Base-by-base conservation (phyloP, 1,139 yeast genomes). In the Candida labiduridarum region DNA sequence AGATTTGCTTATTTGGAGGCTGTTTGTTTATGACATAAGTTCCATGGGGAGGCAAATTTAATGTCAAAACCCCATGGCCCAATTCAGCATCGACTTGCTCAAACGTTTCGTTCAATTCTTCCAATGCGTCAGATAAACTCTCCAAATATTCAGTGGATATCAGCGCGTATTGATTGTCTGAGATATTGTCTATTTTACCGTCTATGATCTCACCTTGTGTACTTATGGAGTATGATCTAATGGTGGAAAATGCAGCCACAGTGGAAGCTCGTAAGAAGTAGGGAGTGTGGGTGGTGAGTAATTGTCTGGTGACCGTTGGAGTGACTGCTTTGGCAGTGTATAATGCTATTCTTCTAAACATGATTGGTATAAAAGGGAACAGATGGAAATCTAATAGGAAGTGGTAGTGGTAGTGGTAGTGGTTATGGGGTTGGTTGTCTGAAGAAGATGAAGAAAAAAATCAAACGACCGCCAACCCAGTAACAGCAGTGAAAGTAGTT, bases 1-100 rank as follows among this genome's bases (percentile, higher is more conserved):
- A 91, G 40, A 91, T 85, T 66, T 91, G 98, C 67, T 87, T 86
- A 67, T 89, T 91, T 2, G 97, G 96, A 1, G 97, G 97, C 69
- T 92, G 97, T 64, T 89, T 89, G 71, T 91, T 92, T 59, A 92
- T 84, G 33, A 91, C 96, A 65, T 91, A 91, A 1, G 92, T 82
- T 1, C 97, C 97, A 35, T 75, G 71, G 2, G 83, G 79, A 2
- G 90, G 88, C 33, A 87, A 64, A 3, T 76, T 78, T 53, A 91
- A 67, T 2, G 92, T 85, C 71, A 91, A 69, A 11, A 91, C 96
- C 3, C 97, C 97, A 53, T 87, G 92, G 63, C 84, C 78, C 52
- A 87, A 78, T 59, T 91, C 97, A n/a, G 85, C 83, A 57, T 91
- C 97, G 10, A 88, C 69, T 40, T 80, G 80, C 6, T 86, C 84